Percentiles rank a stretch among this genome's conserved stretches.
These are phyloP conservation scores for Poronia punctata DNA, from an alignment of 495 filamentous ascomycete genomes.

Conservation along the genomic window DNA sequence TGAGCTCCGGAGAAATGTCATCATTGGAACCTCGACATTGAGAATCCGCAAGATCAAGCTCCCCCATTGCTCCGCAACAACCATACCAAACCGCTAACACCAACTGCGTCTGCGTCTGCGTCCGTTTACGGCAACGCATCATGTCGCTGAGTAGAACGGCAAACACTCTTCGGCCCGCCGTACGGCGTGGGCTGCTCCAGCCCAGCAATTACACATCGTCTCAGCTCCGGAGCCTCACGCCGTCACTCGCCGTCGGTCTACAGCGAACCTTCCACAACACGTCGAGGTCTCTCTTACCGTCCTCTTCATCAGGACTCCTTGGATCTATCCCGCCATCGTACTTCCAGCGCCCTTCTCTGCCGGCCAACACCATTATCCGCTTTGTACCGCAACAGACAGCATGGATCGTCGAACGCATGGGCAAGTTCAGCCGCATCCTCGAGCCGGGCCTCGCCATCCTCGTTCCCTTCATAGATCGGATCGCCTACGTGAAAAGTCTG, in stretches of 20 bases:
- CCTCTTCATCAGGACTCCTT: conserved; percentile 11
- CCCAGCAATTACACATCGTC: not conserved
- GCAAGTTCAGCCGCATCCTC: conserved; percentile 86
- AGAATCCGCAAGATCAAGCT: not conserved
- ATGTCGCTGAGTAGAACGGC: conserved; percentile 13
- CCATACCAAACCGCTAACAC: not conserved
- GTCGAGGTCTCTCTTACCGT: conserved; percentile 10
- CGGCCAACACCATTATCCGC: conserved; percentile 88
- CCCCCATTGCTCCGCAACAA: not conserved
- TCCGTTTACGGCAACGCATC: conserved; percentile 2
- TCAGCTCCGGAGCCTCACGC: conserved; percentile 5
- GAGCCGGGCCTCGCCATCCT: conserved; percentile 86
- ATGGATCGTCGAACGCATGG: conserved; percentile 99
- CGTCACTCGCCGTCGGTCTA: conserved; percentile 12
- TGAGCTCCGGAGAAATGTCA: conserved; percentile 1
- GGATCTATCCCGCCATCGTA: conserved; percentile 42
- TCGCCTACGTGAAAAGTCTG: conserved; percentile 94
- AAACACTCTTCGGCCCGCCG: conserved; percentile 4
- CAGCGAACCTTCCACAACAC: conserved; percentile 28
- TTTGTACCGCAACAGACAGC: conserved; percentile 99
- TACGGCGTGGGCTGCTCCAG: conserved; percentile 5
- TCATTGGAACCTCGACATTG: not conserved
- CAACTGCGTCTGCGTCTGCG: conserved; percentile 2
- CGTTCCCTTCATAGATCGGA: conserved; percentile 86
- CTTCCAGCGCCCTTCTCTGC: conserved; percentile 56